Conservation (phyloP, 768 basidiomycete genomes). For the Kondoa subrosea region DNA sequence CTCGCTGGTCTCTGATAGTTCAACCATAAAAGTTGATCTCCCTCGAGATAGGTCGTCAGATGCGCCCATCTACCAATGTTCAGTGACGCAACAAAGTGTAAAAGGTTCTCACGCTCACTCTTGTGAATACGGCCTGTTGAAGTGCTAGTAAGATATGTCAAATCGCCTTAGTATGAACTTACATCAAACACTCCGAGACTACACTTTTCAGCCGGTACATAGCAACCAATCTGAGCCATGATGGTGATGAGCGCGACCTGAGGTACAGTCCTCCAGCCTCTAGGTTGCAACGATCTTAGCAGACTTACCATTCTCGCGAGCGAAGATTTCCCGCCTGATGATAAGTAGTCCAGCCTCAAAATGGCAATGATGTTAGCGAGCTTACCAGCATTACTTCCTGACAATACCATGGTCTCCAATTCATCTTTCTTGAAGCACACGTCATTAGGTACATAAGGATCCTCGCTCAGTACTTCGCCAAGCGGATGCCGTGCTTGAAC, state of each 20-base stretch:
- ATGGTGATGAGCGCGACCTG: constrained; percentile 49
- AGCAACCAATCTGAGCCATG: constrained; percentile 41
- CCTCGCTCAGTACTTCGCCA: constrained; percentile 57
- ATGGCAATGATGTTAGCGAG: too few relatives aligned
- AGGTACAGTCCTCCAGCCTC: too few relatives aligned
- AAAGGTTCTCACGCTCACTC: too few relatives aligned
- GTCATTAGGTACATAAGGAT: constrained; percentile 76
- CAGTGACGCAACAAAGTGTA: constrained; percentile 31
- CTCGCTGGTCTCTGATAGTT: constrained; percentile 83
- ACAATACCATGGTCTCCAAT: constrained; percentile 31
- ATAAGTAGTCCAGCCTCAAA: too few relatives aligned
- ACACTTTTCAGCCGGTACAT: constrained; percentile 64
- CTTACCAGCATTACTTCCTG: constrained; percentile 43
- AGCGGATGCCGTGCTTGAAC: constrained; percentile 81
- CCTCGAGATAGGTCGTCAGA: constrained; percentile 73
- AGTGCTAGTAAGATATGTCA: constrained; percentile 54
- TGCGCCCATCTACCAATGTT: constrained; percentile 35
- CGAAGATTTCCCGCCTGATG: constrained; percentile 62
- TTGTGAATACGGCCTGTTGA: neutral
- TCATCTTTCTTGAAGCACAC: constrained; percentile 45
- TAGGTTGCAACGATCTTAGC: too few relatives aligned
- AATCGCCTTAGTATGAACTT: constrained; percentile 47
- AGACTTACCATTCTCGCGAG: constrained; percentile 62
- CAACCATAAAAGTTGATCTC: constrained; percentile 40
- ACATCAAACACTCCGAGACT: constrained; percentile 65